Evolutionary conservation across 306 rosid species (phyloP), one percentile per base, ranked within the genome.

Genomic region (Datisca glomerata): DNA sequence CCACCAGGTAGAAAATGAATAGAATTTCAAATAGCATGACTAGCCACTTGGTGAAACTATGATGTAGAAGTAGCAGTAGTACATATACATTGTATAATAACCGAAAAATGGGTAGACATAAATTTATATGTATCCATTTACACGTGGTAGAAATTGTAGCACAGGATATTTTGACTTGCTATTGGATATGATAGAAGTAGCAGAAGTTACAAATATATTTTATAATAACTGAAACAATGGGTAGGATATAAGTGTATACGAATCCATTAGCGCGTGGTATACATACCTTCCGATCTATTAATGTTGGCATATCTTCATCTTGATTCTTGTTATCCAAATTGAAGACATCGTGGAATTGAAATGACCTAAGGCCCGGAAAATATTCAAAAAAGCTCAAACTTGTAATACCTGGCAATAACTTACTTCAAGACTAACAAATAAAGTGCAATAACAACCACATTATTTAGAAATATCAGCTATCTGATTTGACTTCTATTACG

Each of bases 311-410:
- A 46, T 89, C 98, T 46, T 84, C 95, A 34, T 66, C 93, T 56
- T 84, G 65, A 58, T 89, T 89, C 71, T 89, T 89, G 55, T 56
- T 84, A 47, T 82, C 96, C 74, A 86, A 70, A 41, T 76, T 57
- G 74, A 84, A 89, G 69, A 89, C 97, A 72, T 83, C 72, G 51
- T 83, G 94, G 59, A 89, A 60, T 63, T 83, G 95, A 74, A 89
- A 89, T 25, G 95, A 70, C 76, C 93, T 84, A 71, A 48, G 53
- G 61, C 44, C 43, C 66, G 47, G 32, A 63, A 55, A 51, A 10
- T 42, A 15, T 39, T 64, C 47, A 59, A 54, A 16, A n/a, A 37
- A 43, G 48, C 47, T 51, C 56, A 63, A 46, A 56, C 34, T 56
- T 34, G 40, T 37, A 17, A 21, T 12, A 57, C 16, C 33, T 2